These are phyloP conservation scores for Saccharomycopsis malanga DNA, from an alignment of 805 yeast genomes.

Conservation along the genomic window DNA sequence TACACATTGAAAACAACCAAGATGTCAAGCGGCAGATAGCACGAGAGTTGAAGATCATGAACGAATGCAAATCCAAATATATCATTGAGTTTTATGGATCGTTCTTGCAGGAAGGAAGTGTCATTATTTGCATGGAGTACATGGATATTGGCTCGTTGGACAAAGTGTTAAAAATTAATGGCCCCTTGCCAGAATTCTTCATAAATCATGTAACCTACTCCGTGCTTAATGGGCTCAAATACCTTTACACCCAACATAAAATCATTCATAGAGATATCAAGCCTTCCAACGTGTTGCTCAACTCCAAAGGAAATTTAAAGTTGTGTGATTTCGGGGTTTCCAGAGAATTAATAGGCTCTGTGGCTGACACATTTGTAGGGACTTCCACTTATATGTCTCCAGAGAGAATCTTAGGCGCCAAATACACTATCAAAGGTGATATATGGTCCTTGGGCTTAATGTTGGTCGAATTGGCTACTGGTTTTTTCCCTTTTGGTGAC, in stretches of 20 bases:
- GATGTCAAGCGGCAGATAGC: conserved; percentile 76
- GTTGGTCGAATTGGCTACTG: conserved; percentile 82
- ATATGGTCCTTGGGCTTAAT: conserved; percentile 95
- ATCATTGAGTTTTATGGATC: conserved; percentile 93
- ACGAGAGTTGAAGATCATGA: conserved; percentile 83
- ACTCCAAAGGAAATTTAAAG: conserved; percentile 79
- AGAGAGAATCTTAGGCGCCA: conserved; percentile 91
- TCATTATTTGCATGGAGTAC: conserved; percentile 90
- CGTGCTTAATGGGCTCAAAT: conserved; percentile 73
- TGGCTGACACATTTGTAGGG: conserved; percentile 97
- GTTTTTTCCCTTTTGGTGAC: conserved; percentile 70
- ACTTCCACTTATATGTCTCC: conserved; percentile 98
- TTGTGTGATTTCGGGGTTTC: conserved; percentile 96
- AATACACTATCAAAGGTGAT: conserved; percentile 90
- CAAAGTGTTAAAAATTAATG: conserved; percentile 54
- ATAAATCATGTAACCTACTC: conserved; percentile 68
- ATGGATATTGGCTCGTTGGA: conserved; percentile 94
- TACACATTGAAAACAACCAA: conserved; percentile 77
- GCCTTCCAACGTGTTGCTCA: conserved; percentile 88
- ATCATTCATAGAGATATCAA: conserved; percentile 95
- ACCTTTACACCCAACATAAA: conserved; percentile 73
- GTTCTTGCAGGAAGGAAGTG: conserved; percentile 37
- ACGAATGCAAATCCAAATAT: conserved; percentile 77
- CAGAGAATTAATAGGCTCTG: conserved; percentile 83
- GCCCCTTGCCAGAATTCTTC: conserved; percentile 61